A percentile compares a stretch with the other conserved stretches of the same genome.
These are phyloP conservation scores for Pythium chondricola DNA, from an alignment of 352 stramenopile genomes.

Conservation along the genomic window DNA sequence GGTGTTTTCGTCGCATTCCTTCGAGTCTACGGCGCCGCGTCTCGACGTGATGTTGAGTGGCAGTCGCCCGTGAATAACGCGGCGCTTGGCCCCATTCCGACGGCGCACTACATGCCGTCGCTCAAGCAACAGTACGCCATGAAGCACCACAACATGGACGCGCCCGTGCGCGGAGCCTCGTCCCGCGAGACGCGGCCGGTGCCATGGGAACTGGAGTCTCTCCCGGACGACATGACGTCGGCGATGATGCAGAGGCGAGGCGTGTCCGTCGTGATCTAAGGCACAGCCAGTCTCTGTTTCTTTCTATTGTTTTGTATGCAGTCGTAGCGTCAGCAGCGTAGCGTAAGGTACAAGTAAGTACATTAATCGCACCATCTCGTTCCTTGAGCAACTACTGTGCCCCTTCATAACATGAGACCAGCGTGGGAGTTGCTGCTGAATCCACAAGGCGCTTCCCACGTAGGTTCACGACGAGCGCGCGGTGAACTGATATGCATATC, in stretches of 20 bases:
- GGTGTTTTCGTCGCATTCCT: slow-evolving; percentile 54
- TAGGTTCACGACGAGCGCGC: too few species aligned
- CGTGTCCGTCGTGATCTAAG: slow-evolving; percentile 6
- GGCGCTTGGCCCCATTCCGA: slow-evolving; percentile 1
- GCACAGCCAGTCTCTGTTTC: too few species aligned
- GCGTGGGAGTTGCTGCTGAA: too few species aligned
- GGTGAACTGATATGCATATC: too few species aligned
- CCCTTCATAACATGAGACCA: too few species aligned
- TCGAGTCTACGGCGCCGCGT: slow-evolving; percentile 39
- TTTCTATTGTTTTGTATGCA: too few species aligned
- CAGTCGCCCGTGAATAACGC: slow-evolving; percentile 1
- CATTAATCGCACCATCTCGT: too few species aligned
- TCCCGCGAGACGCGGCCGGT: background rate
- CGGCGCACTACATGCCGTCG: slow-evolving; percentile 8
- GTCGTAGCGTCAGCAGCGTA: too few species aligned
- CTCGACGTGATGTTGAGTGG: slow-evolving; percentile 23
- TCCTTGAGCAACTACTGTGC: too few species aligned
- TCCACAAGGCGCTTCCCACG: too few species aligned
- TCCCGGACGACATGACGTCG: slow-evolving; percentile 3
- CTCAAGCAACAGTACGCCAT: background rate
- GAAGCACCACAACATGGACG: slow-evolving; percentile 1
- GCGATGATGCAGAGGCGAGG: slow-evolving; percentile 7
- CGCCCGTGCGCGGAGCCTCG: too few species aligned
- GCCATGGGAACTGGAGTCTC: background rate
- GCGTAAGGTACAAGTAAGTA: too few species aligned